Conservation (phyloP, 1,139 yeast species). For the Yamadazyma aaseri region DNA sequence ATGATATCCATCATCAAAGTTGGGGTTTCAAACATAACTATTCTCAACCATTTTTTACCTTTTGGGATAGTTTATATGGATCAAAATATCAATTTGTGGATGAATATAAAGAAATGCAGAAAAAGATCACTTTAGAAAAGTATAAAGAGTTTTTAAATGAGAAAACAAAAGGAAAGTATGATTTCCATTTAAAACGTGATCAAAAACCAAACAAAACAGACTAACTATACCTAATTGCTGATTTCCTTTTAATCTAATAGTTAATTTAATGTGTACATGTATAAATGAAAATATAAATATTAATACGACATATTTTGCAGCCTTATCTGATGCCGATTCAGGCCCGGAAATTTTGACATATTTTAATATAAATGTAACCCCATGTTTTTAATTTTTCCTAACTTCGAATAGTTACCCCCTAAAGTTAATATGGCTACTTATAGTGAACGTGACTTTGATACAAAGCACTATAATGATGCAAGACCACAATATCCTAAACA, state of each 20-base stretch:
- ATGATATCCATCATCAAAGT: conserved; percentile 94
- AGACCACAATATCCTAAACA: conserved; percentile 37
- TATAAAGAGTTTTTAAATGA: conserved; percentile 61
- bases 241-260: background rate
- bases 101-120: conserved; percentile 55
- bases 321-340: conserved; percentile 3
- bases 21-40: conserved; percentile 93
- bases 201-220: conserved; percentile 3
- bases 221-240: background rate
- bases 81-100: conserved; percentile 73
- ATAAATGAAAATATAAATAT: conserved; percentile 1
- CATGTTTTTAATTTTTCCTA: no score
- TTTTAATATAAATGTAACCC: background rate
- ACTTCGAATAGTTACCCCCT: no score
- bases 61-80: conserved; percentile 77
- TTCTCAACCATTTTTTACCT: conserved; percentile 94
- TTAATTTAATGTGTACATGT: conserved; percentile 4
- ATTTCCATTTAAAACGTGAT: conserved; percentile 8
- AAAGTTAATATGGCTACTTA: conserved; percentile 35
- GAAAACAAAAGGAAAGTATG: conserved; percentile 23
- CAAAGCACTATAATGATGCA: conserved; percentile 36
- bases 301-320: background rate
- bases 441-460: conserved; percentile 32
- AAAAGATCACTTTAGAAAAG: conserved; percentile 57
- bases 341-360: conserved; percentile 5